phyloP scores from a whole-genome alignment of 352 stramenopile genomes.

The Pythium oligandrum region DNA sequence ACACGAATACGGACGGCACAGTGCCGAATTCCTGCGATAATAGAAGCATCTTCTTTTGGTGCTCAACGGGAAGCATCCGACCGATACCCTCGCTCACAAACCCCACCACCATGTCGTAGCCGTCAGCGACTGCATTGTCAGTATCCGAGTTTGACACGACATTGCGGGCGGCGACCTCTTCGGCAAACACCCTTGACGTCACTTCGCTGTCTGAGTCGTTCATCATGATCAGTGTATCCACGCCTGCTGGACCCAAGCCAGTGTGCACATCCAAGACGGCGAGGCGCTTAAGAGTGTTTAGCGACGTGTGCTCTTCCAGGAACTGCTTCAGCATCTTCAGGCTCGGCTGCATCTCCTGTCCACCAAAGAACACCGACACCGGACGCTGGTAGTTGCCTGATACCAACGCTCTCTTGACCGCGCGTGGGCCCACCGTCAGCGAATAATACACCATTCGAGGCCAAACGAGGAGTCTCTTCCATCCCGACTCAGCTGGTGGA shows the following conservation, averaged over 20 bases:
- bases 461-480: constrained; percentile 42
- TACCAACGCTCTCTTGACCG: constrained; percentile 85
- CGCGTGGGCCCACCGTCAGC: constrained; percentile 29
- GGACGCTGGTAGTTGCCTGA: constrained; percentile 84
- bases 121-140: not conserved
- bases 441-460: constrained; percentile 26
- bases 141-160: not conserved
- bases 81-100: not conserved
- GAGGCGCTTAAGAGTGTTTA: constrained; percentile 30
- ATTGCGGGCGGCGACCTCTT: not conserved
- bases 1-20: constrained; percentile 4
- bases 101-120: not conserved
- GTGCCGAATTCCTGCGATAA: constrained; percentile 18
- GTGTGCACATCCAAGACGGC: constrained; percentile 92
- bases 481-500: constrained; percentile 19
- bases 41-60: not conserved
- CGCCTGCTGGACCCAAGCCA: constrained; percentile 66
- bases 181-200: not conserved
- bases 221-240: constrained; percentile 26
- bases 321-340: constrained; percentile 58
- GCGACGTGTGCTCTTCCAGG: constrained; percentile 42
- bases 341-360: constrained; percentile 65
- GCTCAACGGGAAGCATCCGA: not conserved
- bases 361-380: constrained; percentile 84
- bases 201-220: not conserved